Percentiles rank a stretch among this genome's conserved stretches.
phyloP scores from a whole-genome alignment of 164 flowering plant genomes.

The Liquidambar formosana region DNA sequence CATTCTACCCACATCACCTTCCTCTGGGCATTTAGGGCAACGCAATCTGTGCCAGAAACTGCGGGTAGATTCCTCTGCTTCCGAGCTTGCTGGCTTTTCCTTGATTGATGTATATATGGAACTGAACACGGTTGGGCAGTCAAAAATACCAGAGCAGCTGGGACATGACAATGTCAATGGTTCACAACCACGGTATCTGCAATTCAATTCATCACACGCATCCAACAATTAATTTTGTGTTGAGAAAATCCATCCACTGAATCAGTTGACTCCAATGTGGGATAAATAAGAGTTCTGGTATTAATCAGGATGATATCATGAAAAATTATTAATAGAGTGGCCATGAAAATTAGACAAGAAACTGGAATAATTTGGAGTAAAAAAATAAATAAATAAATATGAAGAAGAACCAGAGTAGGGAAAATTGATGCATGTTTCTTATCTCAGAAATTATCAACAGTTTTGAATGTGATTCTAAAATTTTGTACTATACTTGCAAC shows the following conservation, averaged over 20 bases:
- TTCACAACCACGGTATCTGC: conserved; percentile 82
- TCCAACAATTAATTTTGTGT: neutral
- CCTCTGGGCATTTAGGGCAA: conserved; percentile 83
- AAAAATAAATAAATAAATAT: no score
- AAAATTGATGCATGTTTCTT: no score
- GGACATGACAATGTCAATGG: conserved; percentile 85
- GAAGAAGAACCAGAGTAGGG: no score
- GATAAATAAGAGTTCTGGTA: neutral
- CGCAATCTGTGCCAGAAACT: conserved; percentile 65
- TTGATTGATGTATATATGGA: conserved; percentile 35
- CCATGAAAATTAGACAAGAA: no score
- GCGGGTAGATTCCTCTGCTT: conserved; percentile 30
- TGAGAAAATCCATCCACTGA: neutral
- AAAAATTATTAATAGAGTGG: neutral
- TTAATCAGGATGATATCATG: neutral
- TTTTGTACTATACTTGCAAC: no score
- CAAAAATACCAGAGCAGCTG: conserved; percentile 72
- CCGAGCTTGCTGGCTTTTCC: conserved; percentile 28
- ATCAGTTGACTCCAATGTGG: neutral
- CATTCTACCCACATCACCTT: conserved; percentile 56
- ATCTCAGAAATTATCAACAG: no score
- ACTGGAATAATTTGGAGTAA: no score
- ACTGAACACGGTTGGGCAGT: conserved; percentile 70
- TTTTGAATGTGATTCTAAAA: no score
- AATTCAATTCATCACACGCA: conserved; percentile 13